Base-by-base conservation (phyloP, 2,329 filamentous ascomycete genomes). In the Knoxdaviesia proteae region DNA sequence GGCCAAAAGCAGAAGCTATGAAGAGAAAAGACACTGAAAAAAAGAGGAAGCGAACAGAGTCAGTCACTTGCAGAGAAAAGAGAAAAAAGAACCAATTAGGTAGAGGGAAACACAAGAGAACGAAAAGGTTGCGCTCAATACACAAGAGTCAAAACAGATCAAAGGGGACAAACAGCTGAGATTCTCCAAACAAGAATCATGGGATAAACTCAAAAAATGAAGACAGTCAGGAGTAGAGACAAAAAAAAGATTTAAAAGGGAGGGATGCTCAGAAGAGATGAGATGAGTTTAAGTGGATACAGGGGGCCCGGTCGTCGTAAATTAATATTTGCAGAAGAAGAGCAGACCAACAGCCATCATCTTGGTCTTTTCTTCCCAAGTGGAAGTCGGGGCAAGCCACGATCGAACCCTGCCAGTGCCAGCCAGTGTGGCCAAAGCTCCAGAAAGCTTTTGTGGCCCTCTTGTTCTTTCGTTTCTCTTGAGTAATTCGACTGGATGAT, bases 1-100 rank as follows among this genome's bases (percentile, higher is more conserved):
- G 32, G 32, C 29, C 41, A 49, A 46, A 47, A 47, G 47, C 45
- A 51, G 49, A 52, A 42, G 36, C 39, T 38, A 31, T 51, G 47
- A 46, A 42, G 50, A 50, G 46, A 38, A 43, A 44, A 44, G 40
- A 49, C 45, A 43, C 40, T 35, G 43, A 40, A 41, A 36, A 41
- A 38, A 44, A 42, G 9, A 38, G 36, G 36, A 42, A 38, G 32
- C 35, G 32, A 39, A 35, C 10, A 31, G 39, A 39, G 20, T 20
- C 20, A 20, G 3, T 20, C 20, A 20, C 20, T 20, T 20, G 20
- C 20, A 2, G 34, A 30, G 20, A 40, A 40, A 37, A 42, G 38
- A 40, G 31, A 40, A 43, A 42, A 41, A 43, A 11, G 30, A 34
- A 20, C 6, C 11, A 41, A 34, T 41, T 35, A 41, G 32, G 34